phyloP scores from a whole-genome alignment of 257 asterid genomes.

The Ligustrum vulgare region DNA sequence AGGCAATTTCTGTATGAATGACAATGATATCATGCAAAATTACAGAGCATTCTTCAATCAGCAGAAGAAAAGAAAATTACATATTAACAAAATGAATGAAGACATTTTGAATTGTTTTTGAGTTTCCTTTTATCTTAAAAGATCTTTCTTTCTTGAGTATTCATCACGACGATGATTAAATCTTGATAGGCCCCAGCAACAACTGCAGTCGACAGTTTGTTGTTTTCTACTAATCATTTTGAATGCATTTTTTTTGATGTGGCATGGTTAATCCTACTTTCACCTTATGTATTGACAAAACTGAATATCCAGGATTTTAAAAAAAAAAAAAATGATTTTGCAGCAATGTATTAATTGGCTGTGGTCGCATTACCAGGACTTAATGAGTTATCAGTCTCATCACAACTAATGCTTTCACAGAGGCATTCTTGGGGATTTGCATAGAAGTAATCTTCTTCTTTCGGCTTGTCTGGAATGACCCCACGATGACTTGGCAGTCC shows the following conservation, averaged over 20 bases:
- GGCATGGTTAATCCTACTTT: conserved; percentile 27
- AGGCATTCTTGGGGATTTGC: conserved; percentile 89
- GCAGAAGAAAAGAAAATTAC: conserved; percentile 29
- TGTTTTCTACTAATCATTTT: conserved; percentile 21
- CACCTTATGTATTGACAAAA: conserved; percentile 10
- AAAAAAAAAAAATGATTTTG: background rate
- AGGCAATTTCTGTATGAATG: conserved; percentile 29
- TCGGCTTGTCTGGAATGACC: conserved; percentile 63
- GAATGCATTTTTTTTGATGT: conserved; percentile 23
- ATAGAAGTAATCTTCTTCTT: conserved; percentile 92
- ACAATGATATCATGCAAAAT: conserved; percentile 9
- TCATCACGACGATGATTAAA: conserved; percentile 7
- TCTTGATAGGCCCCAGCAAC: conserved; percentile 20
- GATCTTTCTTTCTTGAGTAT: conserved; percentile 18
- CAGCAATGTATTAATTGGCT: conserved; percentile 26
- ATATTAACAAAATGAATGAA: conserved; percentile 58
- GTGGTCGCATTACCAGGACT: conserved; percentile 42
- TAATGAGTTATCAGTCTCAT: conserved; percentile 37
- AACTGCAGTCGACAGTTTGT: conserved; percentile 19
- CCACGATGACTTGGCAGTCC: conserved; percentile 67
- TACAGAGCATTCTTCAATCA: conserved; percentile 27
- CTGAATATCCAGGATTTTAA: background rate
- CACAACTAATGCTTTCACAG: conserved; percentile 49
- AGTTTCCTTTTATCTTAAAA: background rate
- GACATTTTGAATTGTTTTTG: conserved; percentile 26